Evolutionary conservation across 2,329 filamentous ascomycete genomes (phyloP).

Genomic region (Epichloe bromicola): DNA sequence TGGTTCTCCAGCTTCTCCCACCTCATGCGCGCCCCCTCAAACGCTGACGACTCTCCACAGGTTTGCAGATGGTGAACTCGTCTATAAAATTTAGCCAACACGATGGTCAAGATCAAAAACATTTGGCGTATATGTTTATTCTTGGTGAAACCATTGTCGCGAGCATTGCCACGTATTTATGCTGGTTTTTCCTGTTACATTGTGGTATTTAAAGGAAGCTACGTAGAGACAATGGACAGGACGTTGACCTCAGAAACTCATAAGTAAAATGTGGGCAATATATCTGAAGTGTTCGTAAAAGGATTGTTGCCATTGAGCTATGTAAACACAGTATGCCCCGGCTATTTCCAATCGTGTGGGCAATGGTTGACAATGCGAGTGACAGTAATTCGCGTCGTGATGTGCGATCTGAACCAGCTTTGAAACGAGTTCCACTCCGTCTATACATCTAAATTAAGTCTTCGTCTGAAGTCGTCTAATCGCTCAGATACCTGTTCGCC

Average conservation of each 20-base stretch:
- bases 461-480: conserved; percentile 31
- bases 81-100: conserved; percentile 50
- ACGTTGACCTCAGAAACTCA: background rate
- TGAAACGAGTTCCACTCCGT: background rate
- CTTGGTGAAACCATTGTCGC: background rate
- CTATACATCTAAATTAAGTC: background rate
- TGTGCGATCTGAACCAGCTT: background rate
- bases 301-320: background rate
- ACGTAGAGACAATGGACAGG: background rate
- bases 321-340: background rate
- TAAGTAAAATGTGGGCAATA: background rate
- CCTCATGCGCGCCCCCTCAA: background rate
- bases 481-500: conserved; percentile 39
- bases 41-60: conserved; percentile 20
- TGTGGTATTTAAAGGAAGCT: background rate
- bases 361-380: background rate
- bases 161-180: background rate
- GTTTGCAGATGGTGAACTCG: conserved; percentile 48
- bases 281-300: background rate
- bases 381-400: background rate
- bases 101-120: background rate
- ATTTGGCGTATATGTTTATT: background rate
- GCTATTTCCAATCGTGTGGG: too few relatives aligned
- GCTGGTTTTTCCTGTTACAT: background rate
- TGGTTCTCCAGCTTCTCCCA: background rate